phyloP scores from a whole-genome alignment of 2,329 filamentous ascomycete genomes.

The Scopulariopsis brevicaulis region DNA sequence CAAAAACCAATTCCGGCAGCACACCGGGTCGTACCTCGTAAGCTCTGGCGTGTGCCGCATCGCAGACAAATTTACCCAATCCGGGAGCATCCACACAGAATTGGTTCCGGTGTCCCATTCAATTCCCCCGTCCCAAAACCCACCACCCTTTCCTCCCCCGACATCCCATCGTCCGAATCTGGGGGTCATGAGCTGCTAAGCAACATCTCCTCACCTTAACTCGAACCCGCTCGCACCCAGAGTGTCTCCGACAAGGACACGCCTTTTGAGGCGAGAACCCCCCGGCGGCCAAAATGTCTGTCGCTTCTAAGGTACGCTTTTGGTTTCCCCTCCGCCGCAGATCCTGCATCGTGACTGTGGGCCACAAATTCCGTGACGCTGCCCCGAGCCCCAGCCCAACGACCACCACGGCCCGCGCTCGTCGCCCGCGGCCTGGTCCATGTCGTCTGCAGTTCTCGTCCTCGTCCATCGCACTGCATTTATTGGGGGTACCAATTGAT shows the following conservation, averaged over 20 bases:
- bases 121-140: not conserved
- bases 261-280: conserved; percentile 41
- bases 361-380: not conserved
- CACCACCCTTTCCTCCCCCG: not conserved
- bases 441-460: conserved; percentile 10
- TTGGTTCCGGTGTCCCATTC: not conserved
- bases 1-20: not conserved
- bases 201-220: not conserved
- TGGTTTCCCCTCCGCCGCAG: not conserved
- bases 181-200: conserved; percentile 6
- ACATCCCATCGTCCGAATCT: not conserved
- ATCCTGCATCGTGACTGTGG: conserved; percentile 2
- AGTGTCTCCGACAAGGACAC: conserved; percentile 16
- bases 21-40: not conserved
- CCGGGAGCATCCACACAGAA: not conserved
- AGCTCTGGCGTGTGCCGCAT: not conserved
- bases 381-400: not conserved
- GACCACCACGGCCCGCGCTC: conserved; percentile 2
- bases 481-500: not conserved
- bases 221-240: conserved; percentile 3
- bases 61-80: not conserved
- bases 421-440: not conserved
- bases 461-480: conserved; percentile 7
- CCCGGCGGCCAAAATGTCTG: conserved; percentile 46
- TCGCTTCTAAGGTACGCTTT: conserved; percentile 45